Evolutionary conservation across 768 basidiomycete genomes (phyloP), one percentile per base, ranked within the genome.

Genomic region (Ramaria sp.): DNA sequence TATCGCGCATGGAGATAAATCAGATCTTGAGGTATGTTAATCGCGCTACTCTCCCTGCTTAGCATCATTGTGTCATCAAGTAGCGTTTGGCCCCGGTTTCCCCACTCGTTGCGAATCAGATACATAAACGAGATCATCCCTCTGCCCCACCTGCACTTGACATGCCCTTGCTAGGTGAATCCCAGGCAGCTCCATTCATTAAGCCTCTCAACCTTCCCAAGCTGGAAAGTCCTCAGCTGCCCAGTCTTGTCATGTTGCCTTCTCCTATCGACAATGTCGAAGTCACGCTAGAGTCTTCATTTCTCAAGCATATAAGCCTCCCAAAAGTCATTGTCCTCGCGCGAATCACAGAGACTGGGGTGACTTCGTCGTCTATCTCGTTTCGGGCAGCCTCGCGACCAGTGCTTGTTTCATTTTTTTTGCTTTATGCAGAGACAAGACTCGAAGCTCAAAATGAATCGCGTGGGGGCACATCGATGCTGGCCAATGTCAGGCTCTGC

Each of bases 341-440:
- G 45, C n/a, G 2, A 19, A 27, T 2, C 24, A 7, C 45, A 10
- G 45, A 46, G 45, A 49, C 27, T 30, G 9, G 24, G 11, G 7
- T 7, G 17, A 19, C 48, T 11, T 12, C 7, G 11, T 13, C 27
- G 11, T 43, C 42, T 12, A 17, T 49, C 48, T 22, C 24, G 27
- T 37, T 57, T 30, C 45, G 55, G 13, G 55, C 55, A 31, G 15
- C 37, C 13, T 22, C 45, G 22, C 34, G 34, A 6, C 34, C 33
- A n/a, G 22, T 34, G 5, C 55, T 57, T 12, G 42, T 57, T 19
- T 57, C 55, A 12, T 57, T 57, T 50, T 57, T 46, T 20, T 37
- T 46, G 19, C 30, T 57, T 4, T 30, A 57, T 24, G 30, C 46
- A 9, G 55, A 57, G 19, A 57, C 55, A 15, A 54, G 24, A 43